Base-by-base conservation (phyloP, 768 basidiomycete genomes). In the Kondoa subrosea region DNA sequence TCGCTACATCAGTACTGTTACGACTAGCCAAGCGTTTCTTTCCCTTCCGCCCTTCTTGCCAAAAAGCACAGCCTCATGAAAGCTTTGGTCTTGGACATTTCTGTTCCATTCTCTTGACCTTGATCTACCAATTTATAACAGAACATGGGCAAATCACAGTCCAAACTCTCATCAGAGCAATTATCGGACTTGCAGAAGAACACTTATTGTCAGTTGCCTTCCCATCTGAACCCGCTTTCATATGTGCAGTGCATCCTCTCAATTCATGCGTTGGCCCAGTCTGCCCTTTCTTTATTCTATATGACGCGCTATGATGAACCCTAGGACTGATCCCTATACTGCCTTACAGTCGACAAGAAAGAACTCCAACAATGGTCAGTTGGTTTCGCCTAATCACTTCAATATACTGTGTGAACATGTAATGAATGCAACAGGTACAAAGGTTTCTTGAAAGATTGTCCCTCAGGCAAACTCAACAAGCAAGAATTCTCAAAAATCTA, bases 391-490 rank as follows among this genome's bases (percentile, higher is more conserved):
- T 33, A 2, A 26, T 50, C 17, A n/a, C 15, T n/a, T n/a, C n/a
- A n/a, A n/a, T n/a, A n/a, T n/a, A n/a, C n/a, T n/a, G n/a, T n/a
- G n/a, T n/a, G n/a, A n/a, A 50, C 40, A 50, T 50, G 40, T 50
- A 8, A 50, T 50, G 8, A 65, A 21, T n/a, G n/a, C n/a, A 27
- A 34, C 78, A 93, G 89, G 92, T 93, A 97, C 83, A 97, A 97
- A 79, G 95, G 95, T 59, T 99, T 97, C 81, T 84, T 93, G 76
- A 95, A 91, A 79, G 95, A 99, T 79, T 99, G 95, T 77, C 95
- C 95, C 0, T 88, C 90, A 2, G 95, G 95, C 56, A 88, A 91
- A 72, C 84, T 99, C 74, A 88, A 96, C 83, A 95, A 90, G 81
- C 81, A 84, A 67, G 92, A 92, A 77, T 99, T 99, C 80, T 83